Conservation (phyloP, 352 stramenopile genomes). For the Pythium sukuiense region DNA sequence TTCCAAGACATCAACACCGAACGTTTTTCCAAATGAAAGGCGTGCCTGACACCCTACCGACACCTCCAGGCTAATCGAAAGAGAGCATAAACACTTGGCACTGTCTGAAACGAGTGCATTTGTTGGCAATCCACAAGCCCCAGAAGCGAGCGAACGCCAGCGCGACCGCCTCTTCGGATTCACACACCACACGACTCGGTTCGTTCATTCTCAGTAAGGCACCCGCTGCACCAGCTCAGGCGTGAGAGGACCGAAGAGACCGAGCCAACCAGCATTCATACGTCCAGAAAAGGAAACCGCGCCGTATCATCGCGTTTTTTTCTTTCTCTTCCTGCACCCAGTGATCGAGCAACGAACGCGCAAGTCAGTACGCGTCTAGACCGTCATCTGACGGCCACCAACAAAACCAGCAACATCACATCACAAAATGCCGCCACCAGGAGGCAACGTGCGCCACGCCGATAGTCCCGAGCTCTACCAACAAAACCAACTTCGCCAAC, state of each 20-base stretch:
- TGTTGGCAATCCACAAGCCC: not conserved
- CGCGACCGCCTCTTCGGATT: not conserved
- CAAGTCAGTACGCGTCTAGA: not conserved
- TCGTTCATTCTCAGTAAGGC: slow-evolving; percentile 2
- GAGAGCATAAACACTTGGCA: slow-evolving; percentile 12
- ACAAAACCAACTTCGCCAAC: slow-evolving; percentile 16
- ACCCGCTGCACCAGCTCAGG: slow-evolving; percentile 3
- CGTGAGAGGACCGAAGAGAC: not conserved
- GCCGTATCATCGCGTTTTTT: slow-evolving; percentile 2
- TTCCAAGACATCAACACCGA: slow-evolving; percentile 8
- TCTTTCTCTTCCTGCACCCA: not conserved
- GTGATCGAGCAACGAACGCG: not conserved
- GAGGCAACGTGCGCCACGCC: not conserved
- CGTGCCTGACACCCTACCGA: not conserved
- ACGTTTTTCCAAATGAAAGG: slow-evolving; percentile 4
- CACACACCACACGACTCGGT: slow-evolving; percentile 1
- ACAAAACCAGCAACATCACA: not conserved
- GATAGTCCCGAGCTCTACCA: not conserved
- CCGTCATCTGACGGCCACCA: not conserved
- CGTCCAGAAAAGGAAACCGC: slow-evolving; percentile 5
- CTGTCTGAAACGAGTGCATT: not conserved
- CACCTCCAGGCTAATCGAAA: slow-evolving; percentile 9
- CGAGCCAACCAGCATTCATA: not conserved
- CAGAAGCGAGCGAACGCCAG: not conserved
- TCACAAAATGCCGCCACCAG: not conserved